Percentiles rank a stretch among this genome's conserved stretches.
Conservation (phyloP, 1,284 basidiomycete species). For the Filobasidium uniguttulatum region DNA sequence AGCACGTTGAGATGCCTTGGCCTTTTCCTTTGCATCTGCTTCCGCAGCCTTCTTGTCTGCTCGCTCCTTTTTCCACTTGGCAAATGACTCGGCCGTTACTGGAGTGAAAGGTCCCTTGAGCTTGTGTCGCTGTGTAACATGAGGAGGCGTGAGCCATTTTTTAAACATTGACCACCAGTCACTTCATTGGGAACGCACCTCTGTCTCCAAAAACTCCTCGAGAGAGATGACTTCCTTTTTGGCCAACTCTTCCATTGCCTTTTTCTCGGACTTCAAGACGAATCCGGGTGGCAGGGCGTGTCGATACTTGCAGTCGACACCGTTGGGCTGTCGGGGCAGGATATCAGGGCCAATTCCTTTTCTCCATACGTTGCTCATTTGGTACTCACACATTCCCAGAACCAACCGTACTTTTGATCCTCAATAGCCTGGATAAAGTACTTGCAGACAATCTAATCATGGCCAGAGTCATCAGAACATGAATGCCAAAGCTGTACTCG, state of each 20-base stretch:
- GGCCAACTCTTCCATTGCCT: slow-evolving; percentile 67
- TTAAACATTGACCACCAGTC: not conserved
- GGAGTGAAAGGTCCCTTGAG: slow-evolving; percentile 82
- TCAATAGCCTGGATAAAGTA: slow-evolving; percentile 96
- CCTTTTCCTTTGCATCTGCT: slow-evolving; percentile 60
- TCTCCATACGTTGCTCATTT: not conserved
- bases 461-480: not conserved
- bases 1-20: slow-evolving; percentile 69
- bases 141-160: not conserved
- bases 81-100: slow-evolving; percentile 86
- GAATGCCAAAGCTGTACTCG: not conserved
- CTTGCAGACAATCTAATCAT: slow-evolving; percentile 81
- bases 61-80: slow-evolving; percentile 85
- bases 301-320: slow-evolving; percentile 69
- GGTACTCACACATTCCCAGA: slow-evolving; percentile 38
- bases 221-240: slow-evolving; percentile 82
- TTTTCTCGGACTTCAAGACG: slow-evolving; percentile 80
- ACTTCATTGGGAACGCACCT: slow-evolving; percentile 45
- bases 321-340: slow-evolving; percentile 27
- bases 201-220: slow-evolving; percentile 95
- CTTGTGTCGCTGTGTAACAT: slow-evolving; percentile 64
- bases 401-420: slow-evolving; percentile 58
- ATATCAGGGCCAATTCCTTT: slow-evolving; percentile 4
- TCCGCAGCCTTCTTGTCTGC: slow-evolving; percentile 88
- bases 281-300: slow-evolving; percentile 94